Evolutionary conservation across 495 filamentous ascomycete genomes (phyloP).

Genomic region (Saxophila tyrrhenica): DNA sequence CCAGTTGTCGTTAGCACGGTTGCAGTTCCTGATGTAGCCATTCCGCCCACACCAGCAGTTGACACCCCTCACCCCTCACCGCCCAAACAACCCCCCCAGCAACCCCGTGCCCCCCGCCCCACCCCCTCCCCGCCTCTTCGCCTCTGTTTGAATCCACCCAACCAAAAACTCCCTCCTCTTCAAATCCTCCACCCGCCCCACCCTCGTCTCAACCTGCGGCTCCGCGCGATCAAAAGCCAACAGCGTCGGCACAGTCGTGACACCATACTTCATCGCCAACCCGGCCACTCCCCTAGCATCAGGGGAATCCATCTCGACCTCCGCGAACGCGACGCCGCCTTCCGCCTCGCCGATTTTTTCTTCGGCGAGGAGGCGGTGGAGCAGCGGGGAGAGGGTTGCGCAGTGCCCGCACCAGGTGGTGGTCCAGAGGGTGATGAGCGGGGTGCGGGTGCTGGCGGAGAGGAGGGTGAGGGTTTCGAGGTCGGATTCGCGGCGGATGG

Average conservation of each 20-base stretch:
- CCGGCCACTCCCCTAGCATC: constrained; percentile 40
- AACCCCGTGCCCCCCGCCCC: constrained; percentile 32
- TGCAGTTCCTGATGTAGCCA: too few species aligned
- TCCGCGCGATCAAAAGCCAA: constrained; percentile 54
- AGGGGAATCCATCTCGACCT: constrained; percentile 52
- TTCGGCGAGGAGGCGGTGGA: constrained; percentile 40
- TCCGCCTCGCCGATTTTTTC: constrained; percentile 46
- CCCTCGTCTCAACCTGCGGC: constrained; percentile 42
- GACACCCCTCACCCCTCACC: too few species aligned
- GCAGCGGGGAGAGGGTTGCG: constrained; percentile 40
- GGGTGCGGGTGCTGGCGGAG: constrained; percentile 44
- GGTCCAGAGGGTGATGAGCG: constrained; percentile 60
- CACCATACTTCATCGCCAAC: constrained; percentile 21
- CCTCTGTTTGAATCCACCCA: constrained; percentile 50
- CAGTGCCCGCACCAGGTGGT: constrained; percentile 55
- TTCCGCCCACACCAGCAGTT: too few species aligned
- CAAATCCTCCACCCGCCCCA: constrained; percentile 43
- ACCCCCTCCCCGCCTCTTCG: constrained; percentile 39
- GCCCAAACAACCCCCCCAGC: constrained; percentile 23
- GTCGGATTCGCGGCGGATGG: constrained; percentile 48
- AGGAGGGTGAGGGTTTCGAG: constrained; percentile 49
- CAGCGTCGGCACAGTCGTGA: constrained; percentile 56
- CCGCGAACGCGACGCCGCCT: constrained; percentile 48
- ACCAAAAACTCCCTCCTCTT: constrained; percentile 43
- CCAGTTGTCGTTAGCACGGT: too few species aligned